Conservation (phyloP, 768 basidiomycete species). For the Cystobasidium ongulense region DNA sequence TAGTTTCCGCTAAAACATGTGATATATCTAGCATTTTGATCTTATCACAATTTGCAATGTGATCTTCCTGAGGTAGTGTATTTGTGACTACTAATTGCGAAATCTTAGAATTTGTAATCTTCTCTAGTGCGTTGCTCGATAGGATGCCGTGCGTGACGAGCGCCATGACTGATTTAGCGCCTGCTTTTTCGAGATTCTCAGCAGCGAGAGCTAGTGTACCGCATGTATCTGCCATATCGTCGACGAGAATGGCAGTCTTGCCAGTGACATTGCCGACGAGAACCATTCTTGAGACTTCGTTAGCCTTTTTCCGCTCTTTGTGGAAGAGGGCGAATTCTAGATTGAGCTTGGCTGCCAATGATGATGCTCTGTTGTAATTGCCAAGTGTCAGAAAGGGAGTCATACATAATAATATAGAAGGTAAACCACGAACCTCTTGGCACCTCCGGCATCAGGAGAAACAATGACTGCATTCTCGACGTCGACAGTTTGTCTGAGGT, state of each 20-base stretch:
- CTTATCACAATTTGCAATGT: constrained; percentile 63
- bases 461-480: constrained; percentile 83
- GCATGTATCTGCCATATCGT: constrained; percentile 98
- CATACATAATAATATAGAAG: not conserved
- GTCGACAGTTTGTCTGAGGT: constrained; percentile 86
- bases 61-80: constrained; percentile 80
- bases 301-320: constrained; percentile 96
- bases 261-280: constrained; percentile 88
- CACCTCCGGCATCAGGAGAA: constrained; percentile 94
- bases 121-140: constrained; percentile 68
- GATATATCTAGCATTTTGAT: constrained; percentile 93
- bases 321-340: constrained; percentile 98
- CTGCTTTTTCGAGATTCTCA: constrained; percentile 75
- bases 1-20: constrained; percentile 87
- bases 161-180: constrained; percentile 74
- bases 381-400: not conserved
- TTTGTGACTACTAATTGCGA: constrained; percentile 97
- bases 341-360: constrained; percentile 88
- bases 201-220: constrained; percentile 90
- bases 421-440: constrained; percentile 61
- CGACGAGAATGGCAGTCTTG: constrained; percentile 87
- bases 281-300: constrained; percentile 88
- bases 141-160: constrained; percentile 96
- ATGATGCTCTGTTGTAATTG: constrained; percentile 70
- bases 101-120: constrained; percentile 63